A percentile compares a stretch with the other conserved stretches of the same genome.
Evolutionary conservation across 2,329 filamentous ascomycete species (phyloP).

Genomic region (Corynespora cassiicola): DNA sequence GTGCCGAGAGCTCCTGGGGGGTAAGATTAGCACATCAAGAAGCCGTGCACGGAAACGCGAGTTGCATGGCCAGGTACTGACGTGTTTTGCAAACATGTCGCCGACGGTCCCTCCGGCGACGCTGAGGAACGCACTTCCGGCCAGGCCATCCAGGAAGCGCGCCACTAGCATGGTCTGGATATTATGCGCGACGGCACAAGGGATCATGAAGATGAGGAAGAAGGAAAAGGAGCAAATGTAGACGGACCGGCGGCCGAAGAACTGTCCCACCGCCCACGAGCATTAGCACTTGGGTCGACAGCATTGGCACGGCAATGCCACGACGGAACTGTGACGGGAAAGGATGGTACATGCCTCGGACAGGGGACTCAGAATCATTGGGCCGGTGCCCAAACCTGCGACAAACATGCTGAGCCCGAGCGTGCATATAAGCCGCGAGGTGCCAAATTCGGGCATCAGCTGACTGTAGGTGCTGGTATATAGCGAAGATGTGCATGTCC

Average conservation of each 20-base stretch:
- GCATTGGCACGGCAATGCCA: no score
- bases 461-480: constrained; percentile 85
- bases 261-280: no score
- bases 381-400: constrained; percentile 69
- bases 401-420: constrained; percentile 85
- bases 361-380: constrained; percentile 63
- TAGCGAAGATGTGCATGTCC: constrained; percentile 84
- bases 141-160: constrained; percentile 78
- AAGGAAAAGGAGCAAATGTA: constrained; percentile 77
- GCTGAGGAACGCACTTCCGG: constrained; percentile 66
- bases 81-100: constrained; percentile 58
- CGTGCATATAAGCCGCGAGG: constrained; percentile 75
- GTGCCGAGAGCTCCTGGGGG: constrained; percentile 71
- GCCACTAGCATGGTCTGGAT: constrained; percentile 79
- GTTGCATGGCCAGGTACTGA: constrained; percentile 19
- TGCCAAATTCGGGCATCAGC: constrained; percentile 76
- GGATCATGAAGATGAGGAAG: constrained; percentile 82
- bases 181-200: constrained; percentile 80
- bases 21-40: constrained; percentile 13
- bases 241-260: constrained; percentile 82
- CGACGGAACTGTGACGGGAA: neutral
- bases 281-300: no score
- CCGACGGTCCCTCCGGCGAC: constrained; percentile 88
- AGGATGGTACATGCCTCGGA: constrained; percentile 51
- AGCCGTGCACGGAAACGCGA: constrained; percentile 5